Evolutionary conservation across 1,139 yeast species (phyloP).

Genomic region (Petasospora rhodanensis): DNA sequence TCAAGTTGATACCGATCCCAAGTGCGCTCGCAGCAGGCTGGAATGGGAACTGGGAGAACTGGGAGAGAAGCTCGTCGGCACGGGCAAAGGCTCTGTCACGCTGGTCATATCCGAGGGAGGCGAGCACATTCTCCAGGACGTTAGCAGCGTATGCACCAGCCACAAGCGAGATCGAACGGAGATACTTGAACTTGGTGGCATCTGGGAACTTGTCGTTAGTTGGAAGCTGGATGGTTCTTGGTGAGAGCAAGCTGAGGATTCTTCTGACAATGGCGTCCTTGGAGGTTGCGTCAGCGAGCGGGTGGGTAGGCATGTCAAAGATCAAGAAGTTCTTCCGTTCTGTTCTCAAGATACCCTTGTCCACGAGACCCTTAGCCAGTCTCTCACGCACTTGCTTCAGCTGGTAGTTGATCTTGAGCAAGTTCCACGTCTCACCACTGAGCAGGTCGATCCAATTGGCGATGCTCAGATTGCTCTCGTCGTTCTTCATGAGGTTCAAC

Average conservation of each 20-base stretch:
- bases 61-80: constrained; percentile 83
- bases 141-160: constrained; percentile 94
- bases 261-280: constrained; percentile 75
- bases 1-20: constrained; percentile 76
- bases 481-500: constrained; percentile 79
- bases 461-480: constrained; percentile 75
- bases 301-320: constrained; percentile 99
- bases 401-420: constrained; percentile 90
- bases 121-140: constrained; percentile 86
- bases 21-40: constrained; percentile 45
- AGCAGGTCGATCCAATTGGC: constrained; percentile 92
- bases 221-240: constrained; percentile 54
- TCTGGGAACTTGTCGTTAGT: constrained; percentile 61
- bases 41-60: constrained; percentile 88
- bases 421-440: constrained; percentile 96
- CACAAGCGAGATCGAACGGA: constrained; percentile 78
- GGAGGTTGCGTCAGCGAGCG: constrained; percentile 81
- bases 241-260: constrained; percentile 62
- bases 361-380: constrained; percentile 93
- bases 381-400: constrained; percentile 96
- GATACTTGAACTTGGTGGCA: constrained; percentile 60
- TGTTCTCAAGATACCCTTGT: constrained; percentile 94
- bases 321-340: constrained; percentile 91
- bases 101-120: constrained; percentile 76
- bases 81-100: constrained; percentile 91